Conservation (phyloP, 495 filamentous ascomycete species). For the Barbatosphaeria neglecta region DNA sequence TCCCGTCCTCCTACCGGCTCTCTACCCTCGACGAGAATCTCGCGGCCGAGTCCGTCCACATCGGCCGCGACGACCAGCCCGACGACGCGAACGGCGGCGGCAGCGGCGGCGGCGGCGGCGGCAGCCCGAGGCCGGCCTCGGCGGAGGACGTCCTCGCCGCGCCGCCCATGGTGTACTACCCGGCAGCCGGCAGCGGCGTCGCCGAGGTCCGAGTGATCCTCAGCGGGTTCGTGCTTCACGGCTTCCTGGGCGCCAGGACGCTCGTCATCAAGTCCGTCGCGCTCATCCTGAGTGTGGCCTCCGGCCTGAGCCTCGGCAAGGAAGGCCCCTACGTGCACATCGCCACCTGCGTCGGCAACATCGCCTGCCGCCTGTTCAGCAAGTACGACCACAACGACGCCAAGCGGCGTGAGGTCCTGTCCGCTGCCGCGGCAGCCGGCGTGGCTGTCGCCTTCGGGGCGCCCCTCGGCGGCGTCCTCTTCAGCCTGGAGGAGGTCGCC, state of each 20-base stretch:
- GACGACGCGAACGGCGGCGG: slow-evolving; percentile 19
- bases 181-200: slow-evolving; percentile 90
- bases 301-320: slow-evolving; percentile 87
- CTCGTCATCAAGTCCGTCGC: slow-evolving; percentile 76
- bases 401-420: slow-evolving; percentile 77
- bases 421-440: slow-evolving; percentile 82
- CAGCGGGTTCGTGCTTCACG: slow-evolving; percentile 93
- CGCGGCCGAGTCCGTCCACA: slow-evolving; percentile 30
- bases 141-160: slow-evolving; percentile 15
- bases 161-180: slow-evolving; percentile 84
- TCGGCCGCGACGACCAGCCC: slow-evolving; percentile 25
- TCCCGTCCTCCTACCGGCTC: slow-evolving; percentile 76
- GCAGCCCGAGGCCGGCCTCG: slow-evolving; percentile 21
- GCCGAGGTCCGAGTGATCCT: slow-evolving; percentile 96
- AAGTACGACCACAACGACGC: slow-evolving; percentile 95
- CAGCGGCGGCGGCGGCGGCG: no score
- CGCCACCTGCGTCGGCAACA: slow-evolving; percentile 89
- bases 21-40: slow-evolving; percentile 76
- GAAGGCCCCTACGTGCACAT: slow-evolving; percentile 98
- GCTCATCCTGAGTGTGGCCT: slow-evolving; percentile 79
- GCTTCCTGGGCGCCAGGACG: slow-evolving; percentile 84
- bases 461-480: slow-evolving; percentile 84
- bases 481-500: slow-evolving; percentile 86
- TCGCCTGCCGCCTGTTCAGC: slow-evolving; percentile 78
- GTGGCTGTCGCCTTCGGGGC: slow-evolving; percentile 94